A percentile compares a stretch with the other conserved stretches of the same genome.
Evolutionary conservation across 495 filamentous ascomycete genomes (phyloP).

Genomic region (Penicillium fimorum): DNA sequence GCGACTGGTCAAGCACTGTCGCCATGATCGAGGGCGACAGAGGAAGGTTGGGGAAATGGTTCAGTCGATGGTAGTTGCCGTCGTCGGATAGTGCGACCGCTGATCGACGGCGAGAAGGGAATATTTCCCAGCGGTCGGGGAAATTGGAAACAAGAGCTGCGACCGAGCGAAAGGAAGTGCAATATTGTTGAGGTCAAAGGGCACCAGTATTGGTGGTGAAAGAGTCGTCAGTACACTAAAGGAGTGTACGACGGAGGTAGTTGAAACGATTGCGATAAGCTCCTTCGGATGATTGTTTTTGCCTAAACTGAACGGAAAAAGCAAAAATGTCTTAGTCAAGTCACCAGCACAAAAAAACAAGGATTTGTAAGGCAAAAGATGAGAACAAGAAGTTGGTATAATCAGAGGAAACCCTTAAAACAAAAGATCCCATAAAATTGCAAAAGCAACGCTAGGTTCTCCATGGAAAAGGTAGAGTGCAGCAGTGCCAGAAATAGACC

Average conservation of each 20-base stretch:
- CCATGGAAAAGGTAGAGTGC: conserved; percentile 22
- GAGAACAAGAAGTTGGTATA: conserved; percentile 2
- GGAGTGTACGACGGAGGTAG: conserved; percentile 8
- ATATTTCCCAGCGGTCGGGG: conserved; percentile 50
- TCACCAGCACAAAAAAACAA: conserved; percentile 12
- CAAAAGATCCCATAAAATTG: conserved; percentile 11
- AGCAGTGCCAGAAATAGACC: conserved; percentile 29
- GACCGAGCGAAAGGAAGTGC: conserved; percentile 3
- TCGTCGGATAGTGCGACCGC: conserved; percentile 49
- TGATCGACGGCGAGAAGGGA: conserved; percentile 45
- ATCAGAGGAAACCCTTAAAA: neutral
- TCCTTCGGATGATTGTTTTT: conserved; percentile 26
- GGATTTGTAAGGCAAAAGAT: conserved; percentile 3
- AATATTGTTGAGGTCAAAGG: conserved; percentile 5
- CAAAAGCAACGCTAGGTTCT: conserved; percentile 20
- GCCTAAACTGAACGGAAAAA: conserved; percentile 13
- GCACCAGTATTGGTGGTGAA: conserved; percentile 1
- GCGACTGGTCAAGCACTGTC: conserved; percentile 33
- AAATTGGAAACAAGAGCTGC: conserved; percentile 12
- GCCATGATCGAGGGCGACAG: conserved; percentile 33
- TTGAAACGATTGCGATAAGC: conserved; percentile 27
- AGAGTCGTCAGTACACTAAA: neutral
- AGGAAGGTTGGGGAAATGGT: conserved; percentile 13
- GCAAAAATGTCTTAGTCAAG: conserved; percentile 14
- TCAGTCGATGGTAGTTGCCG: conserved; percentile 28